Evolutionary conservation across 2,329 filamentous ascomycete genomes (phyloP).

Genomic region (Fusarium sp.): DNA sequence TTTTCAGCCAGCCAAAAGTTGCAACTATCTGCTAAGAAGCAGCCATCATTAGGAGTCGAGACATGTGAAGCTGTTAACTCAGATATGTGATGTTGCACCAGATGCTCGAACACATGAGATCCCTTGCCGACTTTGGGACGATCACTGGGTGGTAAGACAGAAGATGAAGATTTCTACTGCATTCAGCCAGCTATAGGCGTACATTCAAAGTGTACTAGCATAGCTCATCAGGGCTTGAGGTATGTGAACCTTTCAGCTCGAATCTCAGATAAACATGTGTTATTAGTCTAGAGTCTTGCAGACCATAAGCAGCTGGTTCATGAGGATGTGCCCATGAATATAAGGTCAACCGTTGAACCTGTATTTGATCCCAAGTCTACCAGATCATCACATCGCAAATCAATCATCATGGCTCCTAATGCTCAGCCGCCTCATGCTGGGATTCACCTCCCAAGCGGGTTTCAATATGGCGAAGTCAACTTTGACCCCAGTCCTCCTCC

Average conservation of each 20-base stretch:
- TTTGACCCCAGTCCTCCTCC: not conserved
- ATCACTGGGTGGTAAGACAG: not conserved
- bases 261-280: not conserved
- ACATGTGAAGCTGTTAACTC: not conserved
- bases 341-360: not conserved
- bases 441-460: conserved; percentile 4
- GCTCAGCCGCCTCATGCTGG: conserved; percentile 1
- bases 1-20: conserved; percentile 3
- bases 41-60: not conserved
- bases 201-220: not conserved
- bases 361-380: too few relatives aligned
- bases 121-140: not conserved
- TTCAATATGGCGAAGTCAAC: conserved; percentile 14
- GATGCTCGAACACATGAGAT: not conserved
- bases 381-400: not conserved
- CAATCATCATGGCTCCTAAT: not conserved
- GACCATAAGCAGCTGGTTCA: too few relatives aligned
- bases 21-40: not conserved
- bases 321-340: not conserved
- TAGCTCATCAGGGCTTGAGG: not conserved
- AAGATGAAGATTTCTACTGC: not conserved
- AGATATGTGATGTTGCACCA: too few relatives aligned
- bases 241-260: not conserved
- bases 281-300: not conserved
- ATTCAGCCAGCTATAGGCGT: rapidly evolving